phyloP scores from a whole-genome alignment of 2,329 filamentous ascomycete genomes.

The Pochonia chlamydosporia region DNA sequence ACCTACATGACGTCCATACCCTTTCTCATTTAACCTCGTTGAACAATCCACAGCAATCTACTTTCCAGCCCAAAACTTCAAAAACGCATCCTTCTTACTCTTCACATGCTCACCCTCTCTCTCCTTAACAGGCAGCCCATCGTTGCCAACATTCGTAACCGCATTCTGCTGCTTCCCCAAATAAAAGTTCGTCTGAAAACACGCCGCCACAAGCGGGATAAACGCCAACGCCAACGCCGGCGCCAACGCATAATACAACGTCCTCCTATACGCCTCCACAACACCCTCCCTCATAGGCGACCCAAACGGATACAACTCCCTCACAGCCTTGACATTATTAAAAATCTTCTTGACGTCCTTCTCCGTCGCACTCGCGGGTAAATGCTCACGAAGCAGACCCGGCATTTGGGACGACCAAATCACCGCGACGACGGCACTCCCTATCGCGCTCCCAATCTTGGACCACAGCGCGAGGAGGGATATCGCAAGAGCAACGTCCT shows the following conservation, averaged over 20 bases:
- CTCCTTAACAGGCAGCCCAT: constrained; percentile 17
- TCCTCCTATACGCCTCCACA: constrained; percentile 24
- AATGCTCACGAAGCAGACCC: constrained; percentile 15
- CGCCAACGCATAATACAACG: constrained; percentile 28
- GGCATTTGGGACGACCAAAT: constrained; percentile 29
- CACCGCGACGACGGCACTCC: constrained; percentile 27
- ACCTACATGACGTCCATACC: too few relatives aligned
- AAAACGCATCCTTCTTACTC: constrained; percentile 18
- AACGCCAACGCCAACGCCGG: constrained; percentile 23
- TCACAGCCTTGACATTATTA: constrained; percentile 22
- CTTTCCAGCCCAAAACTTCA: constrained; percentile 21
- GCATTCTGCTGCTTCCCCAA: constrained; percentile 24
- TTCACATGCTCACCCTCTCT: constrained; percentile 13
- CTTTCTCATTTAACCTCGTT: too few relatives aligned
- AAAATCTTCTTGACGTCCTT: constrained; percentile 21
- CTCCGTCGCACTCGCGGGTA: constrained; percentile 16
- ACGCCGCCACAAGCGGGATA: constrained; percentile 26
- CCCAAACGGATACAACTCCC: constrained; percentile 17
- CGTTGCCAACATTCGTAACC: constrained; percentile 21
- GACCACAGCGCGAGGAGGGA: constrained; percentile 29
- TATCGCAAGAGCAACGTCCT: constrained; percentile 29
- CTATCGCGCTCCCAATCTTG: constrained; percentile 28
- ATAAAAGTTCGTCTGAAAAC: constrained; percentile 33
- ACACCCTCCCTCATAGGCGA: constrained; percentile 28
- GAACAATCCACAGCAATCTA: too few relatives aligned